A percentile compares a stretch with the other conserved stretches of the same genome.
These are phyloP conservation scores for Sordariomycetes sp. DNA, from an alignment of 2,329 filamentous ascomycete genomes.

Conservation along the genomic window DNA sequence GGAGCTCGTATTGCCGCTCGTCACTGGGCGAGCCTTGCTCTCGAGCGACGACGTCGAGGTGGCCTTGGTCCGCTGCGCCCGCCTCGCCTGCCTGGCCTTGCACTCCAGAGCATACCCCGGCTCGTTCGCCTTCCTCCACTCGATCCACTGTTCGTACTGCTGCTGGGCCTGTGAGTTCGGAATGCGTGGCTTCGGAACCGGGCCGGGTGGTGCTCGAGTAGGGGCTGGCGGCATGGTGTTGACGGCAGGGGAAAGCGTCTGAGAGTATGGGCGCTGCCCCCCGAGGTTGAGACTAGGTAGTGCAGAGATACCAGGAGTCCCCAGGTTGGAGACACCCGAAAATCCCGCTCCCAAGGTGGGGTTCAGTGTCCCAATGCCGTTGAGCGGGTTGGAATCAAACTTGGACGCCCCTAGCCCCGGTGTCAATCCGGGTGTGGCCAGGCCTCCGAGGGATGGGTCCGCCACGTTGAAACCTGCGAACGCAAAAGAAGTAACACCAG, in stretches of 20 bases:
- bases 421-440: neutral
- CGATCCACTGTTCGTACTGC: conserved; percentile 32
- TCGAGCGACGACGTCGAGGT: neutral
- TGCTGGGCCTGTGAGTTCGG: conserved; percentile 27
- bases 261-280: neutral
- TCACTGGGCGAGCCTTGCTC: neutral
- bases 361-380: neutral
- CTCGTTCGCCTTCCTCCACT: conserved; percentile 33
- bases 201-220: conserved; percentile 1
- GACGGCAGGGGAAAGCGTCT: neutral
- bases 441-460: neutral
- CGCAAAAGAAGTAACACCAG: neutral
- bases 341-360: neutral
- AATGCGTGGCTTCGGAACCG: conserved; percentile 18
- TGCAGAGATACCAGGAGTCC: neutral
- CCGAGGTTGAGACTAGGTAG: neutral
- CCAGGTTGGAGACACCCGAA: neutral
- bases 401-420: neutral
- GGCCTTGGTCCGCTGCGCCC: conserved; percentile 9
- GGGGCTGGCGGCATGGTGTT: neutral
- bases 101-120: conserved; percentile 32
- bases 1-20: neutral
- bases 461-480: neutral
- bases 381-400: neutral
- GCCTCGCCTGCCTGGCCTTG: conserved; percentile 26